phyloP scores from a whole-genome alignment of 2,329 filamentous ascomycete genomes.

The Exophiala mesophila region DNA sequence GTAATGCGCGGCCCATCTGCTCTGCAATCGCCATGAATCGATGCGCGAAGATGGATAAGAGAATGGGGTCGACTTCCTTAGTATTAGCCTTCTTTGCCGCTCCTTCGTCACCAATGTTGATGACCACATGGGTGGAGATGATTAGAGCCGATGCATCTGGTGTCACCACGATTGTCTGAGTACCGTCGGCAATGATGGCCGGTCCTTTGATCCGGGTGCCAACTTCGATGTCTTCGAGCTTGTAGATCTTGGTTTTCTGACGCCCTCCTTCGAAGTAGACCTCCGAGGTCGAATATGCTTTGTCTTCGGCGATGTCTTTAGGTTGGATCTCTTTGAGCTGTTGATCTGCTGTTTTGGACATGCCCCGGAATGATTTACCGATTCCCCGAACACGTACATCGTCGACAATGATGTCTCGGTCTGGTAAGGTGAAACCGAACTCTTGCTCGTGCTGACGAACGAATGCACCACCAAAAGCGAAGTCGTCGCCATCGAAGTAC shows the following conservation, averaged over 20 bases:
- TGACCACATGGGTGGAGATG: constrained; percentile 81
- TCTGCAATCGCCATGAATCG: constrained; percentile 57
- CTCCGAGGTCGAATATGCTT: constrained; percentile 60
- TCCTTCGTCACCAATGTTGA: constrained; percentile 65
- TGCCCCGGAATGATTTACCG: constrained; percentile 76
- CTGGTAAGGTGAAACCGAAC: constrained; percentile 82
- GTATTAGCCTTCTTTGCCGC: constrained; percentile 20
- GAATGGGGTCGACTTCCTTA: constrained; percentile 45
- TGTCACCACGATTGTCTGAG: constrained; percentile 83
- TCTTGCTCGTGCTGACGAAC: constrained; percentile 84
- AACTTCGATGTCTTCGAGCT: constrained; percentile 66
- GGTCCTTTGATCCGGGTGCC: constrained; percentile 73
- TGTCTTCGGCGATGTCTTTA: constrained; percentile 54
- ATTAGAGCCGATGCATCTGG: constrained; percentile 71
- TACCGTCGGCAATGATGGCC: constrained; percentile 70
- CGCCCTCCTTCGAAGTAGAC: constrained; percentile 85
- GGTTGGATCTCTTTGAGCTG: constrained; percentile 68
- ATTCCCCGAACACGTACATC: constrained; percentile 85
- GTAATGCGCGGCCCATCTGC: constrained; percentile 54
- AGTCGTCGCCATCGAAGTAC: constrained; percentile 60
- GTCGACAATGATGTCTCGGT: constrained; percentile 83
- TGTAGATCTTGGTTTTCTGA: constrained; percentile 74
- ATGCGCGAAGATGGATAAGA: constrained; percentile 52
- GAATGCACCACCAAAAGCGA: constrained; percentile 81
- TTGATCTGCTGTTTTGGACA: constrained; percentile 76